These are phyloP conservation scores for Saccharomyces mikatae DNA, from an alignment of 805 yeast species.

Conservation along the genomic window DNA sequence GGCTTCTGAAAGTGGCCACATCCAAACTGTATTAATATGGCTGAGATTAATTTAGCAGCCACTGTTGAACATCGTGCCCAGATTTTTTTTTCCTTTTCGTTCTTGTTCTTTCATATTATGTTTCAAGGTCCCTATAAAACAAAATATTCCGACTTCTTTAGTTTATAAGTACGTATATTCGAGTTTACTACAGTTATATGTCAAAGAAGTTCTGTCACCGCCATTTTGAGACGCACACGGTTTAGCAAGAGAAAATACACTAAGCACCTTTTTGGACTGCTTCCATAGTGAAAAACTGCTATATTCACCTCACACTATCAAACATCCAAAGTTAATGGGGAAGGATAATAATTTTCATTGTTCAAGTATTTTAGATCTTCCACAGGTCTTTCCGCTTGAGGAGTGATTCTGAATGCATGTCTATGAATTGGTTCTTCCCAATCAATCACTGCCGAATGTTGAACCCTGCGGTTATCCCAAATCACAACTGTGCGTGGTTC, in stretches of 20 bases:
- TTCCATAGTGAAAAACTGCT: background rate
- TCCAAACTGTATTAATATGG: no score
- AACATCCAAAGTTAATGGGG: conserved; percentile 4
- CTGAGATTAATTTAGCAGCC: background rate
- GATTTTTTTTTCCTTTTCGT: background rate
- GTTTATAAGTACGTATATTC: background rate
- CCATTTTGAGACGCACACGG: background rate
- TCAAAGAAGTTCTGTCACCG: background rate
- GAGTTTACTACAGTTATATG: background rate
- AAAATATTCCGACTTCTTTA: background rate
- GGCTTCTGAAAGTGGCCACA: no score
- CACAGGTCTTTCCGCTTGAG: conserved; percentile 64
- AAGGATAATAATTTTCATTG: conserved; percentile 14
- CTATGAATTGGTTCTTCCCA: conserved; percentile 61
- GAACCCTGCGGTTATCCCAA: conserved; percentile 72
- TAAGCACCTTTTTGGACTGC: background rate
- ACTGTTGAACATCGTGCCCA: background rate
- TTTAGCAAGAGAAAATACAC: background rate
- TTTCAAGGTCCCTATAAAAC: no score
- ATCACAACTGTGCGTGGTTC: conserved; percentile 61
- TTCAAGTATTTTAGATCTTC: conserved; percentile 38
- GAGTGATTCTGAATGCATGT: conserved; percentile 68
- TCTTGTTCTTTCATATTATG: no score
- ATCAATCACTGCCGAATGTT: conserved; percentile 64
- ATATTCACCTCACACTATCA: background rate